Percentiles rank a stretch among this genome's conserved stretches.
Evolutionary conservation across 345 rosid species (phyloP).

Genomic region (Populus simonii): DNA sequence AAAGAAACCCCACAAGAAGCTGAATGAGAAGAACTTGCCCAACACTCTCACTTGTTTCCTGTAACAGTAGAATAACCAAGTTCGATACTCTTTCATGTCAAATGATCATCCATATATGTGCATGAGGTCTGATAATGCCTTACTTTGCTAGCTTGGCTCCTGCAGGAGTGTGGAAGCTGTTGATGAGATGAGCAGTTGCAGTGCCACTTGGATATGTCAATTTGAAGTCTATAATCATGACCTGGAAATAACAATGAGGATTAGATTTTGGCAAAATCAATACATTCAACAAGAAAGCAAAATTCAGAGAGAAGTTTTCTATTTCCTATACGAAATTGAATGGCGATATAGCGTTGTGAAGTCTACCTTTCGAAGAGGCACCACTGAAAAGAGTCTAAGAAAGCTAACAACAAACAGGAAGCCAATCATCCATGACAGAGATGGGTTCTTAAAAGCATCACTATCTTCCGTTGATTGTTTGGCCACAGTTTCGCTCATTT

Average conservation of each 20-base stretch:
- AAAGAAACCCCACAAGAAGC: conserved; percentile 37
- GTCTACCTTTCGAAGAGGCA: conserved; percentile 31
- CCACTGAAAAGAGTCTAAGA: conserved; percentile 34
- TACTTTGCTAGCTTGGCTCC: conserved; percentile 35
- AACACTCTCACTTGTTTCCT: conserved; percentile 28
- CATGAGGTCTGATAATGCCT: neutral
- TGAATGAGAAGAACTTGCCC: conserved; percentile 28
- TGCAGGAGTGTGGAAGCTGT: conserved; percentile 36
- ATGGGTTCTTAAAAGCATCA: conserved; percentile 19
- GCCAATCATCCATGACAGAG: conserved; percentile 32
- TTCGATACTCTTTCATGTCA: neutral
- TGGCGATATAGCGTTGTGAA: neutral
- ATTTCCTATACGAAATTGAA: neutral
- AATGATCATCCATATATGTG: neutral
- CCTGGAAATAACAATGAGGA: conserved; percentile 1
- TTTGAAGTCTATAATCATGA: conserved; percentile 34
- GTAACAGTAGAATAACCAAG: neutral
- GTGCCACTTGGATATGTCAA: conserved; percentile 40
- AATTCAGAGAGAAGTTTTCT: neutral
- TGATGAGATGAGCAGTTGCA: conserved; percentile 35
- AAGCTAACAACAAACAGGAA: conserved; percentile 33
- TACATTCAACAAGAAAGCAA: too few relatives aligned
- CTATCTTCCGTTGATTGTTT: conserved; percentile 14
- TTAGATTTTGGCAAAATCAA: neutral
- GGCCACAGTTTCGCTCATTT: conserved; percentile 28